Conservation (phyloP, 306 rosid genomes). For the Aeschynomene evenia region DNA sequence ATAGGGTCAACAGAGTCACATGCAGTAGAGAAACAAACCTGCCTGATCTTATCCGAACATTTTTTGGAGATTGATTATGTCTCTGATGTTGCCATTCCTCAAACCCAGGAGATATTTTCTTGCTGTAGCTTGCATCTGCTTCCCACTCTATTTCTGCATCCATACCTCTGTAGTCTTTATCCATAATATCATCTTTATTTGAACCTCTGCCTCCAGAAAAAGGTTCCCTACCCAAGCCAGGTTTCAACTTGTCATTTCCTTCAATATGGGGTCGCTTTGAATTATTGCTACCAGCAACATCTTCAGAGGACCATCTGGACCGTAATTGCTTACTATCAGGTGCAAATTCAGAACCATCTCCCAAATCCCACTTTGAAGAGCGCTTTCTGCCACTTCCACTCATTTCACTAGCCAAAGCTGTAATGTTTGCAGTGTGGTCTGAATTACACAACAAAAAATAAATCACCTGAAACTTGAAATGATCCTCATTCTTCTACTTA, state of each 20-base stretch:
- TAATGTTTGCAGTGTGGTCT: slow-evolving; percentile 39
- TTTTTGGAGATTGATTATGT: slow-evolving; percentile 67
- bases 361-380: slow-evolving; percentile 89
- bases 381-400: slow-evolving; percentile 79
- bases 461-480: slow-evolving; percentile 25
- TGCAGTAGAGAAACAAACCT: slow-evolving; percentile 43
- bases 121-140: slow-evolving; percentile 52
- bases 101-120: slow-evolving; percentile 71
- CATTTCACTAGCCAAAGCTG: slow-evolving; percentile 51
- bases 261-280: slow-evolving; percentile 61
- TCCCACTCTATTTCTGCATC: slow-evolving; percentile 62
- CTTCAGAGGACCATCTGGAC: slow-evolving; percentile 59
- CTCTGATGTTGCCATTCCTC: slow-evolving; percentile 68
- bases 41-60: slow-evolving; percentile 66
- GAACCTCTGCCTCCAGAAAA: slow-evolving; percentile 65
- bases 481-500: neutral
- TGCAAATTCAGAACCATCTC: slow-evolving; percentile 59
- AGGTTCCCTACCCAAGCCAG: slow-evolving; percentile 52
- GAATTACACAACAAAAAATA: slow-evolving; percentile 31
- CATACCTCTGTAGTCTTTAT: slow-evolving; percentile 49
- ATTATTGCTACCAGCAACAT: slow-evolving; percentile 55
- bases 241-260: slow-evolving; percentile 54
- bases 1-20: slow-evolving; percentile 8
- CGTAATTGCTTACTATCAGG: slow-evolving; percentile 54
- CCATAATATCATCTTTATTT: slow-evolving; percentile 49